A percentile compares a stretch with the other conserved stretches of the same genome.
These are phyloP conservation scores for Agroathelia rolfsii DNA, from an alignment of 1,284 basidiomycete genomes.

Conservation along the genomic window DNA sequence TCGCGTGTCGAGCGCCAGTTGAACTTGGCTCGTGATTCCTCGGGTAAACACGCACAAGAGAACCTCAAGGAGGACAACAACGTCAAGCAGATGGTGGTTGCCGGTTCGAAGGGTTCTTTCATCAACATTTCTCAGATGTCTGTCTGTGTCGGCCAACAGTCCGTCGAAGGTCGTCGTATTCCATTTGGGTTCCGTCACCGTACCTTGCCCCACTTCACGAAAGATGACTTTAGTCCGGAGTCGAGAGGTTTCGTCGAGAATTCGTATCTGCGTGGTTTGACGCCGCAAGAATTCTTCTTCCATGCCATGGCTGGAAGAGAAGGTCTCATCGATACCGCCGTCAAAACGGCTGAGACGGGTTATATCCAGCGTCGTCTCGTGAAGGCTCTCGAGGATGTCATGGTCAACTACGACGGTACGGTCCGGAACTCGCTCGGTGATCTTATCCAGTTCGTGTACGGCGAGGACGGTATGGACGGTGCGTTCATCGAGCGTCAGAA, in stretches of 20 bases:
- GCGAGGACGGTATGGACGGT: conserved; percentile 98
- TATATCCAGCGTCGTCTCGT: conserved; percentile 98
- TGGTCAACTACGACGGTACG: conserved; percentile 96
- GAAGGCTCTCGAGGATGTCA: conserved; percentile 96
- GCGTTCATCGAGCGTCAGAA: conserved; percentile 95
- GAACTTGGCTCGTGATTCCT: conserved; percentile 92
- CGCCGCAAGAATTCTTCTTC: conserved; percentile 99
- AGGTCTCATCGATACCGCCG: conserved; percentile 97
- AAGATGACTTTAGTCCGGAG: conserved; percentile 98
- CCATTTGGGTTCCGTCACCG: conserved; percentile 98
- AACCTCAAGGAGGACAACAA: conserved; percentile 98
- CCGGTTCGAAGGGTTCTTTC: conserved; percentile 96
- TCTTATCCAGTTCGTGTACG: conserved; percentile 94
- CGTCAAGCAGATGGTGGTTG: conserved; percentile 99
- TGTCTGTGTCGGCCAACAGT: conserved; percentile 97
- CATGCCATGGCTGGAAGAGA: conserved; percentile 99
- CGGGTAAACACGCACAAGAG: conserved; percentile 92
- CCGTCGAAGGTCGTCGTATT: conserved; percentile 96
- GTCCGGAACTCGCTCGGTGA: conserved; percentile 95
- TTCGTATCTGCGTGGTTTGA: conserved; percentile 95
- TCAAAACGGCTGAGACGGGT: conserved; percentile 99
- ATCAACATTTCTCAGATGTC: conserved; percentile 99
- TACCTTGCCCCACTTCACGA: conserved; percentile 93
- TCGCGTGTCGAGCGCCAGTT: conserved; percentile 85
- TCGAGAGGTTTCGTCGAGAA: conserved; percentile 99